Evolutionary conservation across 768 basidiomycete genomes (phyloP).

Genomic region (Nevesoporus exiguus): DNA sequence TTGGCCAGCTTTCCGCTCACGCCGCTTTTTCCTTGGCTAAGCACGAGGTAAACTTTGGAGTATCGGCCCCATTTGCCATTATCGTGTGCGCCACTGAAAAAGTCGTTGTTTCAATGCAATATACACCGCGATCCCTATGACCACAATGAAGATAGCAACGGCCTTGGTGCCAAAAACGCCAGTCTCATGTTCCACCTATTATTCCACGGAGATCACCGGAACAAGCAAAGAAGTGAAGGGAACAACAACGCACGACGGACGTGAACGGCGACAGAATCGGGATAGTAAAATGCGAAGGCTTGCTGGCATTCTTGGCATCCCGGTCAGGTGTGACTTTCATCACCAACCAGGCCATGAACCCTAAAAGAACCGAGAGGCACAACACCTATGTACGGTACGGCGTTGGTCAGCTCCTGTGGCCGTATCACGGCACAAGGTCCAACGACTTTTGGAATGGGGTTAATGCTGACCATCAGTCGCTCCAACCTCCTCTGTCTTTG

Average conservation of each 20-base stretch:
- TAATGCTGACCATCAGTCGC: constrained; percentile 45
- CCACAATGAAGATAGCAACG: constrained; percentile 39
- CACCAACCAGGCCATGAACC: constrained; percentile 20
- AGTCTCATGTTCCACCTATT: constrained; percentile 76
- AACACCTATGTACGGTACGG: constrained; percentile 14
- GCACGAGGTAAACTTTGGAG: background rate
- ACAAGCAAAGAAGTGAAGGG: background rate
- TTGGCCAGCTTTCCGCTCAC: background rate
- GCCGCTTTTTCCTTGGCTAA: background rate
- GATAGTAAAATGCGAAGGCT: constrained; percentile 65
- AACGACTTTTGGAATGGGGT: background rate
- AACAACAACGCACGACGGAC: constrained; percentile 51
- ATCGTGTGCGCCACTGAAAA: constrained; percentile 15
- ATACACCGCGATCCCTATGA: constrained; percentile 41
- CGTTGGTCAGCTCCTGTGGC: constrained; percentile 11
- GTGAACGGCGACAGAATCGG: constrained; percentile 77
- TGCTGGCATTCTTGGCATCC: constrained; percentile 4
- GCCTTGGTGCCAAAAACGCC: constrained; percentile 54
- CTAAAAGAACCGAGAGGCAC: constrained; percentile 25
- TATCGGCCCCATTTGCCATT: background rate
- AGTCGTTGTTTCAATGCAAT: constrained; percentile 42
- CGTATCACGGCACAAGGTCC: constrained; percentile 1
- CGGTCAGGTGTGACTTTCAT: constrained; percentile 14
- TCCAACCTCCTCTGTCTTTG: constrained; percentile 50
- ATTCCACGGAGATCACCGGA: constrained; percentile 3